phyloP scores from a whole-genome alignment of 805 yeast genomes.

The Candida sithepensis region DNA sequence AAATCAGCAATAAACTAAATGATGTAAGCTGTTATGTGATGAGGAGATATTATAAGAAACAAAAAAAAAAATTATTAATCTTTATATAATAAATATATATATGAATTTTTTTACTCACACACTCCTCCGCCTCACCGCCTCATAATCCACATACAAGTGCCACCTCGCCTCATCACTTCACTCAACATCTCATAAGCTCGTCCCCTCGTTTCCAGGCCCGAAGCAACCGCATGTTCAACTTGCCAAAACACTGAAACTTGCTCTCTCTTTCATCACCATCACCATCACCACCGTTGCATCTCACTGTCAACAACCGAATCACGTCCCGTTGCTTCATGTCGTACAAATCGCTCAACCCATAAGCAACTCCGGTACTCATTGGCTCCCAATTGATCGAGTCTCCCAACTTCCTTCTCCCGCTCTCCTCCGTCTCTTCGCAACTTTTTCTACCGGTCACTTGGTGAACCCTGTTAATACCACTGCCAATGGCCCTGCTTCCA shows the following conservation, averaged over 20 bases:
- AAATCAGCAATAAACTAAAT: no score
- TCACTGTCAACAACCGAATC: constrained; percentile 6
- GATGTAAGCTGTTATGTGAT: no score
- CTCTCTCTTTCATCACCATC: constrained; percentile 2
- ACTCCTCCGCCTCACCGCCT: no score
- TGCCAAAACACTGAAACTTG: constrained; percentile 21
- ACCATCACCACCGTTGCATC: not conserved
- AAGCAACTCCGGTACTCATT: constrained; percentile 17
- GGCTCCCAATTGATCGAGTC: constrained; percentile 26
- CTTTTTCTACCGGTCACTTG: no score
- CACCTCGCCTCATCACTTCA: no score
- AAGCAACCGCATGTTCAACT: constrained; percentile 23
- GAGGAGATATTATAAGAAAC: no score
- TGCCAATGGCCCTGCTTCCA: not conserved
- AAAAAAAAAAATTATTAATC: no score
- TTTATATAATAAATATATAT: no score
- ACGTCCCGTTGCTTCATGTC: constrained; percentile 20
- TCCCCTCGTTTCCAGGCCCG: constrained; percentile 25
- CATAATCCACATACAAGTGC: no score
- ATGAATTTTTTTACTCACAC: no score
- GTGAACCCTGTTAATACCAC: not conserved
- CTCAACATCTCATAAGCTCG: not conserved
- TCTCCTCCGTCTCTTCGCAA: not conserved
- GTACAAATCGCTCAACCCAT: constrained; percentile 21
- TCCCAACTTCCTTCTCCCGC: constrained; percentile 19